Percentiles rank a stretch among this genome's conserved stretches.
Evolutionary conservation across 192 early-diverging fungal species (phyloP).

Genomic region (Rhizophagus sp.): DNA sequence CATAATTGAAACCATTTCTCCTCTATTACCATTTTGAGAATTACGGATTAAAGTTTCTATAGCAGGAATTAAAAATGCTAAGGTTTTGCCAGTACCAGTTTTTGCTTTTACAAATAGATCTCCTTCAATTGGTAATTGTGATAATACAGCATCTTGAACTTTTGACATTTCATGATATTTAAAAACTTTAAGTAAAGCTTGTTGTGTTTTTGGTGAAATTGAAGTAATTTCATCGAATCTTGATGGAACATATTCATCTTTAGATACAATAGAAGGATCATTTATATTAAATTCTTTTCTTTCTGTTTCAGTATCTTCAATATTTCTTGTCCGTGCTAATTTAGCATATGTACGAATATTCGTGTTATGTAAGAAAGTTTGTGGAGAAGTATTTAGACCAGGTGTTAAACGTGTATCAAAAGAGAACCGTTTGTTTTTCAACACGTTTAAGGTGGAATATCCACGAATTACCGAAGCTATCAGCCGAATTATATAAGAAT

Average conservation of each 20-base stretch:
- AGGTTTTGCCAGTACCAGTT: constrained; percentile 97
- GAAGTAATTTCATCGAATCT: constrained; percentile 52
- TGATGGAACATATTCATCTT: constrained; percentile 49
- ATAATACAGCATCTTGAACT: constrained; percentile 85
- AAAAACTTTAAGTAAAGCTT: constrained; percentile 65
- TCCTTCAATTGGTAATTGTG: constrained; percentile 60
- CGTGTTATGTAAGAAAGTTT: neutral
- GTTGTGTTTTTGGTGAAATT: constrained; percentile 52
- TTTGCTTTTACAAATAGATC: constrained; percentile 96
- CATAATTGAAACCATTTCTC: constrained; percentile 62
- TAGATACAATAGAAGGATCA: neutral
- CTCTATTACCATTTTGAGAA: constrained; percentile 34
- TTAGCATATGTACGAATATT: neutral
- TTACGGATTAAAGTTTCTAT: constrained; percentile 69
- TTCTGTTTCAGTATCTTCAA: neutral
- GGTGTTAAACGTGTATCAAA: neutral
- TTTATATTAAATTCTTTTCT: neutral
- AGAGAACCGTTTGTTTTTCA: neutral
- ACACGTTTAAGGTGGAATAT: neutral
- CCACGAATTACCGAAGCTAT: neutral
- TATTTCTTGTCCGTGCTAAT: neutral
- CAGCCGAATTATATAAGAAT: neutral
- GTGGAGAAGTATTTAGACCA: neutral
- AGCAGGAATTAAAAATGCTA: constrained; percentile 92
- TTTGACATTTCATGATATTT: constrained; percentile 76